Conservation (phyloP, 345 rosid species). For the Psidium guajava region DNA sequence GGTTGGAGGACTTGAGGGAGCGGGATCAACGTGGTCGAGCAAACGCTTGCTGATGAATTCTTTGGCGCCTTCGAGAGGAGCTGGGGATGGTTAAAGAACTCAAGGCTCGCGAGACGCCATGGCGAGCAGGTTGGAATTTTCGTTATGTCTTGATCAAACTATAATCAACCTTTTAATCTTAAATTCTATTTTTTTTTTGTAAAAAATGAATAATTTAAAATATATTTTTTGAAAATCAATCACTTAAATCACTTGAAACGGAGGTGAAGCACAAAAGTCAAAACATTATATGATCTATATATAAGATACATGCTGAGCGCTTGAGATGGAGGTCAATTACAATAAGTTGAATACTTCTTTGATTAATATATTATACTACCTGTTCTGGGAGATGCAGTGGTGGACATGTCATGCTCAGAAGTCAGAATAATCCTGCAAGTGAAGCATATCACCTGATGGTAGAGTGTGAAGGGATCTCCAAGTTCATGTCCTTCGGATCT, state of each 20-base stretch:
- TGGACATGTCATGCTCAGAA: background rate
- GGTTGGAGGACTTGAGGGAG: background rate
- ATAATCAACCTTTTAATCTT: background rate
- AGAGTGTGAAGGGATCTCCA: background rate
- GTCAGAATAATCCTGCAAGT: background rate
- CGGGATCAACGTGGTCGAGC: background rate
- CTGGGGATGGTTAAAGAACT: background rate
- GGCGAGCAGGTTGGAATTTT: background rate
- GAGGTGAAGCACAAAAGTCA: background rate
- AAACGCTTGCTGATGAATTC: background rate
- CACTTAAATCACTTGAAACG: background rate
- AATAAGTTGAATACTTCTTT: background rate
- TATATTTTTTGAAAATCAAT: background rate
- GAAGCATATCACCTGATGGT: background rate
- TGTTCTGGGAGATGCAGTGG: background rate
- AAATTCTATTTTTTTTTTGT: fast-evolving
- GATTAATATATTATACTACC: background rate
- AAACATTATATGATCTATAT: background rate
- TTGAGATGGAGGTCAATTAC: background rate
- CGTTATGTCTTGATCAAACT: background rate
- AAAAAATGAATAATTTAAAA: background rate
- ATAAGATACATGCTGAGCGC: background rate
- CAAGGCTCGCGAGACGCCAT: background rate
- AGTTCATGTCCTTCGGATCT: background rate
- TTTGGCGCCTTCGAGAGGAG: background rate